A percentile compares a stretch with the other conserved stretches of the same genome.
phyloP scores from a whole-genome alignment of 75 land plant species.

The Cunninghamia lanceolata region DNA sequence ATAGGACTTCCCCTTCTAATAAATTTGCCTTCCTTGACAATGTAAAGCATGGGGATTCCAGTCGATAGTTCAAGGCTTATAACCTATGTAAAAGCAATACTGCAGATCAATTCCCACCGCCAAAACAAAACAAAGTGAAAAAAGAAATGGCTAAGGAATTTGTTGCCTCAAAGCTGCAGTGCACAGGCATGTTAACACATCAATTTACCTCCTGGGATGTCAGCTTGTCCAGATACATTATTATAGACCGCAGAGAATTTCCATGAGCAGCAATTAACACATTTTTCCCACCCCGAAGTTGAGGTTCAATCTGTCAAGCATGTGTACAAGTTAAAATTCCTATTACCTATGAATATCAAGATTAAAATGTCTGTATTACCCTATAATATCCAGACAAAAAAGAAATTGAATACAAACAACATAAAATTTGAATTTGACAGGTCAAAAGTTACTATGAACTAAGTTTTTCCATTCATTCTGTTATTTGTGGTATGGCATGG shows the following conservation, averaged over 20 bases:
- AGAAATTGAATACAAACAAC: too few relatives aligned
- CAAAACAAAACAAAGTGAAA: background rate
- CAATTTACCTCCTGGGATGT: slow-evolving; percentile 82
- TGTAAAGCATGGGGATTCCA: slow-evolving; percentile 95
- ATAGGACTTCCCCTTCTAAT: slow-evolving; percentile 86
- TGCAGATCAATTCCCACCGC: background rate
- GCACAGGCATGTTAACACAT: background rate
- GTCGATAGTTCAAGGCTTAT: slow-evolving; percentile 88
- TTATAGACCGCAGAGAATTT: slow-evolving; percentile 87
- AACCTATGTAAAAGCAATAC: slow-evolving; percentile 46
- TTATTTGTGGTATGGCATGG: background rate
- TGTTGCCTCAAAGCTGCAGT: background rate
- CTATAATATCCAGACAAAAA: background rate
- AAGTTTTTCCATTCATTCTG: background rate
- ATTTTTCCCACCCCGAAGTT: slow-evolving; percentile 66
- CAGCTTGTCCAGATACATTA: slow-evolving; percentile 92
- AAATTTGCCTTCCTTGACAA: slow-evolving; percentile 79
- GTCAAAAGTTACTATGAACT: background rate
- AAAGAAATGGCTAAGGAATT: background rate
- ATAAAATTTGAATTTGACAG: background rate
- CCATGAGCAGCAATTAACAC: slow-evolving; percentile 95
- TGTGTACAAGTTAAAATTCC: background rate
- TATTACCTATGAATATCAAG: background rate
- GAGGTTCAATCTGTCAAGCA: slow-evolving; percentile 74
- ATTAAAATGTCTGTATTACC: background rate